These are phyloP conservation scores for Artemisia argyi DNA, from an alignment of 129 eudicot genomes.

Conservation along the genomic window DNA sequence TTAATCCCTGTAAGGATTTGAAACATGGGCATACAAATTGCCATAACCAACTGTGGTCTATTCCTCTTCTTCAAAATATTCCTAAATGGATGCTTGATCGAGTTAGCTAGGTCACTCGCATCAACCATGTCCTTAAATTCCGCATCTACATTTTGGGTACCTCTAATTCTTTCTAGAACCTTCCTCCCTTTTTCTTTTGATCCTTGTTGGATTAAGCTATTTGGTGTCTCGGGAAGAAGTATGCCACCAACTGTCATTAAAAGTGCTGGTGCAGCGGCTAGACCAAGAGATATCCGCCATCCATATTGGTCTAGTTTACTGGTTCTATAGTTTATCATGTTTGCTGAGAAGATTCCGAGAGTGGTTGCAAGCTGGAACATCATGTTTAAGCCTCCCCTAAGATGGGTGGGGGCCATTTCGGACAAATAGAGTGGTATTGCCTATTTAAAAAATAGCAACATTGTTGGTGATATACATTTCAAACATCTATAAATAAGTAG, in stretches of 20 bases:
- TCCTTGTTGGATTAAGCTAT: constrained; percentile 74
- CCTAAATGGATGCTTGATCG: constrained; percentile 69
- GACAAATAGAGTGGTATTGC: constrained; percentile 89
- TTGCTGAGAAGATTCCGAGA: constrained; percentile 83
- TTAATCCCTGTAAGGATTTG: constrained; percentile 90
- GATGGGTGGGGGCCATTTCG: constrained; percentile 89
- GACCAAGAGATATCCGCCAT: constrained; percentile 82
- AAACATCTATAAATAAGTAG: too few species aligned
- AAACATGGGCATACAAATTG: constrained; percentile 77
- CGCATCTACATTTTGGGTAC: constrained; percentile 66
- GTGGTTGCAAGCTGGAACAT: constrained; percentile 86
- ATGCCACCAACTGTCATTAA: constrained; percentile 81
- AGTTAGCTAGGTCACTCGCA: constrained; percentile 78
- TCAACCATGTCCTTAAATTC: constrained; percentile 82
- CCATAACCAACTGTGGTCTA: constrained; percentile 85
- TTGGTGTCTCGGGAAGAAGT: constrained; percentile 87
- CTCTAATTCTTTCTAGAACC: constrained; percentile 66
- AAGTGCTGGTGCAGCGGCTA: constrained; percentile 76
- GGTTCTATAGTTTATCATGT: constrained; percentile 83
- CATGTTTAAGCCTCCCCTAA: constrained; percentile 84
- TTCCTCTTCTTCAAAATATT: constrained; percentile 64
- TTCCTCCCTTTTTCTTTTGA: constrained; percentile 46
- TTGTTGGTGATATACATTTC: not conserved
- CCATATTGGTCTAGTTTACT: constrained; percentile 69
- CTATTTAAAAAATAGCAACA: constrained; percentile 29